A percentile compares a stretch with the other conserved stretches of the same genome.
phyloP scores from a whole-genome alignment of 768 basidiomycete species.

The Neoboletus subvelutipes region DNA sequence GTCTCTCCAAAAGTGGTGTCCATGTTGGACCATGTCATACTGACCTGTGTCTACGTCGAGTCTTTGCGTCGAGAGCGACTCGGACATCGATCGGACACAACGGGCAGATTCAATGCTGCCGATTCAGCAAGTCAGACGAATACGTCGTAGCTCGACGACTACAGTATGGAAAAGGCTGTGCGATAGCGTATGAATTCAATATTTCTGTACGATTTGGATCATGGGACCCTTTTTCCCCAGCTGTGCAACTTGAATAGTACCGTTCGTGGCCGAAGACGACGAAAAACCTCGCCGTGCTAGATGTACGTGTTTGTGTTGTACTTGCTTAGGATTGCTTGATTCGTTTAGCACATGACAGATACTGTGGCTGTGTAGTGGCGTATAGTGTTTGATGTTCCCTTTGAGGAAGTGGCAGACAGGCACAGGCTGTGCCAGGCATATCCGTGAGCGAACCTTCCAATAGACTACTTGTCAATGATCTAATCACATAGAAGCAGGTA shows the following conservation, averaged over 20 bases:
- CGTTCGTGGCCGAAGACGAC: background rate
- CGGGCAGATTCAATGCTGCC: background rate
- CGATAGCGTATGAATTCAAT: background rate
- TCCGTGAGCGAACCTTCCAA: too few relatives aligned
- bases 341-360: too few relatives aligned
- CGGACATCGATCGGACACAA: slow-evolving; percentile 8
- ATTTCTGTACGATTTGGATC: background rate
- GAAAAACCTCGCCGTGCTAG: too few relatives aligned
- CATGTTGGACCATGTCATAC: slow-evolving; percentile 30
- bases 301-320: background rate
- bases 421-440: too few relatives aligned
- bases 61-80: slow-evolving; percentile 25
- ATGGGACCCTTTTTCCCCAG: background rate
- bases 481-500: too few relatives aligned
- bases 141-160: background rate
- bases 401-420: too few relatives aligned
- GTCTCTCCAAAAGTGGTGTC: slow-evolving; percentile 17
- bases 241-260: background rate
- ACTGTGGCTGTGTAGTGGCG: background rate
- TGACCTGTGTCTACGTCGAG: slow-evolving; percentile 30
- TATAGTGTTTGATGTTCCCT: background rate
- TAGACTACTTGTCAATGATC: too few relatives aligned
- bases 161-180: background rate
- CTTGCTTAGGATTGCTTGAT: too few relatives aligned
- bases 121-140: background rate